Conservation (phyloP, 768 basidiomycete species). For the Phaeotremella skinneri region DNA sequence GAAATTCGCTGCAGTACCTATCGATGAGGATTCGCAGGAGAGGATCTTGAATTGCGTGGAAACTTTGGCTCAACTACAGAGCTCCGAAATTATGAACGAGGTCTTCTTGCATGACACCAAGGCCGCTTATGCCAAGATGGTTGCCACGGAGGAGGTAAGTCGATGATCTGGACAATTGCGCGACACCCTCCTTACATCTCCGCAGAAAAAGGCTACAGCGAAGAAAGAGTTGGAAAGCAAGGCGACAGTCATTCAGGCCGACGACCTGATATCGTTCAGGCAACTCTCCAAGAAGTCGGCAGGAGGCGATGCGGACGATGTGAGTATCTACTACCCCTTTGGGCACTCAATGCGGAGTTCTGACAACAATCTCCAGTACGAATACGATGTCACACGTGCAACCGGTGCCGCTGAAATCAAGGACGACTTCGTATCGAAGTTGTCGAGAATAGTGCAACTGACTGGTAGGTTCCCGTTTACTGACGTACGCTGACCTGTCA, state of each 20-base stretch:
- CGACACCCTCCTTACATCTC: constrained; percentile 18
- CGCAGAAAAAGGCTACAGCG: constrained; percentile 81
- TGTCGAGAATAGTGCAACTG: constrained; percentile 87
- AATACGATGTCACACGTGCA: constrained; percentile 80
- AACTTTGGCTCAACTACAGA: constrained; percentile 76
- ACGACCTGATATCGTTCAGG: constrained; percentile 85
- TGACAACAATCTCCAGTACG: constrained; percentile 66
- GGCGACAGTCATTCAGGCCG: constrained; percentile 76
- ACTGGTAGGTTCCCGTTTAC: constrained; percentile 61
- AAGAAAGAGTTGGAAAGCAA: constrained; percentile 79
- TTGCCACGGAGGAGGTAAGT: constrained; percentile 83
- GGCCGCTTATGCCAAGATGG: constrained; percentile 89
- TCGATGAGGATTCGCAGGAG: constrained; percentile 97
- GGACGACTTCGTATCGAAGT: constrained; percentile 91
- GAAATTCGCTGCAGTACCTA: constrained; percentile 87
- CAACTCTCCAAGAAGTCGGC: constrained; percentile 91
- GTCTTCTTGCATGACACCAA: constrained; percentile 70
- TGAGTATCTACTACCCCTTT: constrained; percentile 36
- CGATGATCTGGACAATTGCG: neutral
- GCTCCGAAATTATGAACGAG: constrained; percentile 62
- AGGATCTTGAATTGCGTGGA: constrained; percentile 95
- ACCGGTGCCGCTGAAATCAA: constrained; percentile 78
- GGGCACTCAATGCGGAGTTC: constrained; percentile 45
- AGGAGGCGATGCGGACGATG: constrained; percentile 64
- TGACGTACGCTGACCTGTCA: constrained; percentile 29